Evolutionary conservation across 768 basidiomycete genomes (phyloP), one percentile per base, ranked within the genome.

Genomic region (Tulasnella sp.): DNA sequence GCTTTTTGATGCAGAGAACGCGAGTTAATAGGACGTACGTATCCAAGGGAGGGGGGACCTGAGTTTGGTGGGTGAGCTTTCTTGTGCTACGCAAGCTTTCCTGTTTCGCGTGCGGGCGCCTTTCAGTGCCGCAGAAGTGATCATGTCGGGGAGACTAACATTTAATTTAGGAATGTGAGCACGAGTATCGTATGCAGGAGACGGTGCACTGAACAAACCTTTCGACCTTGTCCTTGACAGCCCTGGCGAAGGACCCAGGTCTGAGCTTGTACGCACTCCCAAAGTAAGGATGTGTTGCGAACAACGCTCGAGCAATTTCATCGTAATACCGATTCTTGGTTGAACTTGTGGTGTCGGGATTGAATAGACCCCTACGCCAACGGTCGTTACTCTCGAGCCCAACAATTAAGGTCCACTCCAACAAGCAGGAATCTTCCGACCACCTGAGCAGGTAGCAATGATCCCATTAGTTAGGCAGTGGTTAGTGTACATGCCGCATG

Each of bases 251-350:
- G 19, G 54, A 36, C 17, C 31, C 52, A 17, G 58, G 58, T 32
- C 46, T 55, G 15, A 17, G 17, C 9, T 29, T 15, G 34, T 59
- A 59, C 3, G 27, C 15, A n/a, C 35, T 21, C 19, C 35, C 51
- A 39, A 53, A 59, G 31, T 36, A 4, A 8, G 52, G 58, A 34
- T 59, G 54, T 29, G 36, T 25, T 9, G 58, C 32, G 31, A 59
- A 59, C 31, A 59, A 12, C 11, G 51, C 55, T 17, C 51, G 58
- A 25, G 58, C 58, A n/a, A 59, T 58, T n/a, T 59, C 58, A 25
- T 59, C 58, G 58, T 57, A 54, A 34, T 54, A 59, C 34, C n/a
- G 21, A 19, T 25, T 49, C 52, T 59, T 59, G 25, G 25, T 25
- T 27, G 32, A 9, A 21, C 37, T n/a, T 34, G 35, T 43, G 17